Percentiles rank a stretch among this genome's conserved stretches.
phyloP scores from a whole-genome alignment of 306 rosid genomes.

The Dryas alaskensis region DNA sequence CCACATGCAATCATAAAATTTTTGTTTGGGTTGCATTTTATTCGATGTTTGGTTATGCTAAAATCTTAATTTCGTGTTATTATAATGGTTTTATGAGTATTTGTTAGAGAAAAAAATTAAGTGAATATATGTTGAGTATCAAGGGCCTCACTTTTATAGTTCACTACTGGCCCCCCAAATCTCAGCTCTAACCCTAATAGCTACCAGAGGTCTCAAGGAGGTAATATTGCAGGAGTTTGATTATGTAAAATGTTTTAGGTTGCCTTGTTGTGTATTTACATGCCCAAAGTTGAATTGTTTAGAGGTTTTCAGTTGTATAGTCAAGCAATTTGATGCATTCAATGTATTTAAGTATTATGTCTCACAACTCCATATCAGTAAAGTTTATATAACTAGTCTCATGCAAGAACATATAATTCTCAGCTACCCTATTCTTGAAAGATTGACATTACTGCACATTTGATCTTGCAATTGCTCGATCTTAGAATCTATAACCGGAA shows the following conservation, averaged over 20 bases:
- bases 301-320: slow-evolving; percentile 20
- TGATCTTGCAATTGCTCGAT: not conserved
- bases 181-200: not conserved
- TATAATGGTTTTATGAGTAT: too few relatives aligned
- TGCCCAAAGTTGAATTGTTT: slow-evolving; percentile 20
- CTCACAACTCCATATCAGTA: slow-evolving; percentile 22
- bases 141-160: too few relatives aligned
- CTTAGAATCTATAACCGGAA: slow-evolving; percentile 19
- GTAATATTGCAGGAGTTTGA: slow-evolving; percentile 20
- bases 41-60: too few relatives aligned
- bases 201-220: slow-evolving; percentile 26
- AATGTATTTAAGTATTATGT: slow-evolving; percentile 4
- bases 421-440: slow-evolving; percentile 28
- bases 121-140: too few relatives aligned
- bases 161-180: too few relatives aligned
- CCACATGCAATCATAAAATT: too few relatives aligned
- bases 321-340: slow-evolving; percentile 13
- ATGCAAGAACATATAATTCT: slow-evolving; percentile 11
- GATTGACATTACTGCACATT: slow-evolving; percentile 17
- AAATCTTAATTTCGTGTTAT: too few relatives aligned
- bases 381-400: not conserved
- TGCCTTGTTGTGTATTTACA: slow-evolving; percentile 14
- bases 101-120: too few relatives aligned
- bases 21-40: too few relatives aligned
- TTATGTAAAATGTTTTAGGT: slow-evolving; percentile 3